Evolutionary conservation across 2,329 filamentous ascomycete genomes (phyloP), one percentile per base, ranked within the genome.

Genomic region (Fusarium stilboides): DNA sequence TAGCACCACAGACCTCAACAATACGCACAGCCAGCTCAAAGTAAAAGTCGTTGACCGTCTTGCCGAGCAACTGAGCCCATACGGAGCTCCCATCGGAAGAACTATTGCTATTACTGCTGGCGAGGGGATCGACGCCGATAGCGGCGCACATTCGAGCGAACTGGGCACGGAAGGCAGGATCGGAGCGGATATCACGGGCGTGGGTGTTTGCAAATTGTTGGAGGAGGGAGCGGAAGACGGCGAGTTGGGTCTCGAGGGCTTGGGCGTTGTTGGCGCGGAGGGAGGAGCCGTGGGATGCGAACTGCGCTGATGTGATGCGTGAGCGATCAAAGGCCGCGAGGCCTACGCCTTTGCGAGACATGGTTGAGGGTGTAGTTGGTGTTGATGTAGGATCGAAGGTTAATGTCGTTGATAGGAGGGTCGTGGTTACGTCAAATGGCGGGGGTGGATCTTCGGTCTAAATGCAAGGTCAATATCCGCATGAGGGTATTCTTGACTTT

Each of bases 61-160:
- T 89, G 31, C 96, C 96, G 20, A 98, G 86, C 67, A 98, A 88
- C 83, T 98, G 94, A 10, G 94, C 92, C 95, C 96, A 98, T 62
- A 98, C 90, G 61, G 91, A 96, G 19, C 88, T 88, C 2, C 81
- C 84, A 8, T 83, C 84, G 19, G 84, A 81, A 46, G 80, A 83
- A 42, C 80, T 80, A 26, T 62, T 61, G 49, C 69, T 70, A 49
- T 74, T 76, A 79, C 78, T 82, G 66, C 78, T 79, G 31, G 94
- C 94, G 19, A 99, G 86, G 3, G 96, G 97, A 79, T 99, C 96
- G 14, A 99, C 94, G 49, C 96, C 96, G 72, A 99, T 98, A 67
- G 94, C 94, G 75, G 94, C 90, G 82, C 96, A 99, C 96, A 99
- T 99, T 79, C 95, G 94, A 5, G 96, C 95, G 77, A 99, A 99